These are phyloP conservation scores for Filobasidium wieringae DNA, from an alignment of 768 basidiomycete genomes.

Conservation along the genomic window DNA sequence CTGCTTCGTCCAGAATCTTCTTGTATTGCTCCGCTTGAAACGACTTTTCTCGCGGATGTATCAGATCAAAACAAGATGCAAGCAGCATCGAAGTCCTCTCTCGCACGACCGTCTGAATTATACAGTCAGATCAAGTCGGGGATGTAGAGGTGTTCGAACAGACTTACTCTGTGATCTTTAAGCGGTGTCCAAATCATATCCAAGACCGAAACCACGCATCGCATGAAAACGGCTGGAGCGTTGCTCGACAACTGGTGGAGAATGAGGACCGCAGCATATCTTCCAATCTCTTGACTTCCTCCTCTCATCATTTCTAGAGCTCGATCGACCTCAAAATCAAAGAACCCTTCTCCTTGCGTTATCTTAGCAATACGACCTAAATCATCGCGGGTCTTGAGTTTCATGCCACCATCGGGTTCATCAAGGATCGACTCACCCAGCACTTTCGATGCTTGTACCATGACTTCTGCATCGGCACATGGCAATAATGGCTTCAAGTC, in stretches of 20 bases:
- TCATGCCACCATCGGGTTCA: constrained; percentile 25
- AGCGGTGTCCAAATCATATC: constrained; percentile 86
- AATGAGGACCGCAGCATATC: constrained; percentile 88
- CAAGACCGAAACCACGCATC: constrained; percentile 74
- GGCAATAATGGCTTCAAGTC: constrained; percentile 83
- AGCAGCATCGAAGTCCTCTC: constrained; percentile 88
- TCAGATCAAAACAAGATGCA: constrained; percentile 83
- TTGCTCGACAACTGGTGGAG: constrained; percentile 85
- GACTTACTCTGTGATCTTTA: constrained; percentile 62
- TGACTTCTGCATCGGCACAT: constrained; percentile 79
- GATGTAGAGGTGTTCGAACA: background rate
- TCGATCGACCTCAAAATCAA: constrained; percentile 75
- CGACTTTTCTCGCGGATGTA: constrained; percentile 58
- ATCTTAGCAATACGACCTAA: constrained; percentile 56
- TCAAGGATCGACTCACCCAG: constrained; percentile 15
- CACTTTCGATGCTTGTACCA: constrained; percentile 87
- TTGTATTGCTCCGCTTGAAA: constrained; percentile 48
- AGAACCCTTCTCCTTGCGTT: constrained; percentile 75
- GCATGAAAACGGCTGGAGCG: constrained; percentile 74
- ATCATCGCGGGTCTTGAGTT: constrained; percentile 10
- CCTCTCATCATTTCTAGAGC: constrained; percentile 69
- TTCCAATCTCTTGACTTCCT: constrained; percentile 62
- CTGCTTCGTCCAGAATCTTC: constrained; percentile 81
- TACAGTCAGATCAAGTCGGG: background rate
- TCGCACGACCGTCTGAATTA: constrained; percentile 54